Conservation (phyloP, 1,139 yeast genomes). For the Yamadazyma taylorii region DNA sequence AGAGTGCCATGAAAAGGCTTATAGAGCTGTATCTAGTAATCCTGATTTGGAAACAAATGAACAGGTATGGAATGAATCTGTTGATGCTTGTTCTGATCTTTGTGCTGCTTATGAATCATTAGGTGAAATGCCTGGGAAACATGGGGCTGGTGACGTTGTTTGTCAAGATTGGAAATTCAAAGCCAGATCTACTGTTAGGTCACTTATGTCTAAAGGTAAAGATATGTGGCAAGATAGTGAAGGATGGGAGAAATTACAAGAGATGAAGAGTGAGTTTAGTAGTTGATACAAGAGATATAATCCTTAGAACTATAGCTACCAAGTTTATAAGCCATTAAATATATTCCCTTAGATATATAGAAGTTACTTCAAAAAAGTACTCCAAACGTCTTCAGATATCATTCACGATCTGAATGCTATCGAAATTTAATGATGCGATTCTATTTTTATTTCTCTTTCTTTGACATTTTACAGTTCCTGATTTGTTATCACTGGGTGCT, state of each 20-base stretch:
- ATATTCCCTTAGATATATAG: too few relatives aligned
- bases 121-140: conserved; percentile 85
- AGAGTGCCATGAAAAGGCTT: conserved; percentile 85
- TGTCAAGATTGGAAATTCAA: conserved; percentile 93
- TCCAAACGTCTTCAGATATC: conserved; percentile 14
- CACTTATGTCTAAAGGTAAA: conserved; percentile 78
- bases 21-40: conserved; percentile 64
- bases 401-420: conserved; percentile 28
- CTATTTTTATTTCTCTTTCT: conserved; percentile 15
- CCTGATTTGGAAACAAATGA: conserved; percentile 68
- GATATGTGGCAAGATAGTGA: conserved; percentile 76
- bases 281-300: too few relatives aligned
- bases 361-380: too few relatives aligned
- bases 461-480: too few relatives aligned
- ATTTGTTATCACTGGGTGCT: too few relatives aligned
- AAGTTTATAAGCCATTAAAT: too few relatives aligned
- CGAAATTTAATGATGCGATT: conserved; percentile 30
- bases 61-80: conserved; percentile 72
- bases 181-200: conserved; percentile 68
- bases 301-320: too few relatives aligned
- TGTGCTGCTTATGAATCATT: conserved; percentile 85
- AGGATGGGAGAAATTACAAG: conserved; percentile 69
- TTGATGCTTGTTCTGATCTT: conserved; percentile 75
- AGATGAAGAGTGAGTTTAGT: conserved; percentile 47
- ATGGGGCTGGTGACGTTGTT: conserved; percentile 79